A percentile compares a stretch with the other conserved stretches of the same genome.
These are phyloP conservation scores for Aphanomyces cochlioides DNA, from an alignment of 352 stramenopile genomes.

Conservation along the genomic window DNA sequence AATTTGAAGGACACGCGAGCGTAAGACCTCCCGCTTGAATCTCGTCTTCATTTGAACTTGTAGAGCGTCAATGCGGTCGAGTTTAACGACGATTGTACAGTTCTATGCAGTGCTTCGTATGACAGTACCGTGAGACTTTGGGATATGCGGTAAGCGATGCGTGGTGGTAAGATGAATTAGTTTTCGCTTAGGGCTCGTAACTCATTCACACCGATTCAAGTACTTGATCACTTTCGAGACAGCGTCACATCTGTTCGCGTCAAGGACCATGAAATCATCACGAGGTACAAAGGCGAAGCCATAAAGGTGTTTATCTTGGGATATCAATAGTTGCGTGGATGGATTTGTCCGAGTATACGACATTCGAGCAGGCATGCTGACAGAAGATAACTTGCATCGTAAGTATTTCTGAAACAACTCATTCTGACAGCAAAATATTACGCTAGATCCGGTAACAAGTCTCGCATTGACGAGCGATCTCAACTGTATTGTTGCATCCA, in stretches of 20 bases:
- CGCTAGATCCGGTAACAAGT: conserved; percentile 67
- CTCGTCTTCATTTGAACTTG: conserved; percentile 6
- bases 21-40: conserved; percentile 35
- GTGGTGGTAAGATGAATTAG: too few relatives aligned
- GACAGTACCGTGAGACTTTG: conserved; percentile 82
- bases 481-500: conserved; percentile 63
- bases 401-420: neutral
- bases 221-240: conserved; percentile 84
- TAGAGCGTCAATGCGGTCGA: conserved; percentile 82
- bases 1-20: conserved; percentile 83
- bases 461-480: conserved; percentile 67
- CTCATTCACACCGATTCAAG: conserved; percentile 72
- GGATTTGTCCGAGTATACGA: conserved; percentile 82
- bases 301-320: too few relatives aligned
- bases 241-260: conserved; percentile 82
- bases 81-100: conserved; percentile 74
- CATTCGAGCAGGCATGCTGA: conserved; percentile 51
- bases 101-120: conserved; percentile 83
- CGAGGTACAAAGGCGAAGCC: conserved; percentile 40
- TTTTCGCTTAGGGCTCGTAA: conserved; percentile 52
- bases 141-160: conserved; percentile 52
- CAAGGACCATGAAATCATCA: conserved; percentile 73
- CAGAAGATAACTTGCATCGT: conserved; percentile 28
- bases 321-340: conserved; percentile 63
- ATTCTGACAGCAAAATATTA: too few relatives aligned